These are phyloP conservation scores for Kodamaea kaohsiungensis DNA, from an alignment of 805 yeast species.

Conservation along the genomic window DNA sequence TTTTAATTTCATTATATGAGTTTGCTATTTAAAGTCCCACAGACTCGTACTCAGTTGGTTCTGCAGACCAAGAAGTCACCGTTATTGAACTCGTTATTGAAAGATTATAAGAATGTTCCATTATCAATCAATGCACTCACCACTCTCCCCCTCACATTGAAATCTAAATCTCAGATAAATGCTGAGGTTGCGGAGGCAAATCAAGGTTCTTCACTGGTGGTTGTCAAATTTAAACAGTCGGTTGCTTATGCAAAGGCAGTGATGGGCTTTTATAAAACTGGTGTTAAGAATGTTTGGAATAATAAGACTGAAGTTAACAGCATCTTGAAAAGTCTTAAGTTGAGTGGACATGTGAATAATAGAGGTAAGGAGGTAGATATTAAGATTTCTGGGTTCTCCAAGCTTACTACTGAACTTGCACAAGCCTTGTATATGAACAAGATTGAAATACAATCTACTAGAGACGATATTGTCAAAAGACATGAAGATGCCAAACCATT, in stretches of 20 bases:
- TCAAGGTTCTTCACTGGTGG: constrained; percentile 15
- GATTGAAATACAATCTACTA: constrained; percentile 29
- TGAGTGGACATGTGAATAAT: constrained; percentile 21
- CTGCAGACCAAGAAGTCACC: constrained; percentile 16
- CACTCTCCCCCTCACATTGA: constrained; percentile 32
- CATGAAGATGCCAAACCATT: not conserved
- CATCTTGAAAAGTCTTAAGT: constrained; percentile 20
- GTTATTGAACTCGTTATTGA: constrained; percentile 19
- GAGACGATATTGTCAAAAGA: not conserved
- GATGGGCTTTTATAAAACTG: constrained; percentile 56
- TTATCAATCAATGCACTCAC: constrained; percentile 26
- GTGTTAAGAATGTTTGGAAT: constrained; percentile 56
- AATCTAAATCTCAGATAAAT: constrained; percentile 28
- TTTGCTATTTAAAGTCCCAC: constrained; percentile 1
- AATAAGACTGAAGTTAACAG: constrained; percentile 29
- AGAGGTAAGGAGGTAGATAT: constrained; percentile 26
- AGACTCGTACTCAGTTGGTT: constrained; percentile 5
- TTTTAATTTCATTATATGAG: not conserved
- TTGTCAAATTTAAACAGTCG: constrained; percentile 39
- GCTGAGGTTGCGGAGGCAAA: constrained; percentile 22
- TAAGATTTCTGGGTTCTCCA: constrained; percentile 33
- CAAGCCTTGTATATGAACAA: constrained; percentile 36
- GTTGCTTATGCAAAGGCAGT: constrained; percentile 45
- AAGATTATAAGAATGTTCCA: not conserved
- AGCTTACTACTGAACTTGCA: constrained; percentile 36